phyloP scores from a whole-genome alignment of 1,284 basidiomycete species.

The Ceratobasidium sp. region DNA sequence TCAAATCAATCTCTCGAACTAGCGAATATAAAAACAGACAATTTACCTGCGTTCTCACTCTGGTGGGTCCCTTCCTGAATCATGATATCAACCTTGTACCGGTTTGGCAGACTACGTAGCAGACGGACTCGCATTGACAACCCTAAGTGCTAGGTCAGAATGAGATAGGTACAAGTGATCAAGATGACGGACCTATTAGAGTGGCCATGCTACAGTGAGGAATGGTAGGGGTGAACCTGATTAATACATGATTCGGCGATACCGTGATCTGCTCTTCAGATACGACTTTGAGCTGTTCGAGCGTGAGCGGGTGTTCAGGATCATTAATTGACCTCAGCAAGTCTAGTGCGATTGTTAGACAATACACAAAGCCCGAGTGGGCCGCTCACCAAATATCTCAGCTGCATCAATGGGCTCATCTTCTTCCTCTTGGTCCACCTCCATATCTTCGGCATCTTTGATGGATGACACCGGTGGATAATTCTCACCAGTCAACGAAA shows the following conservation, averaged over 20 bases:
- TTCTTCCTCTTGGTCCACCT: conserved; percentile 51
- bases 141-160: conserved; percentile 64
- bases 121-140: conserved; percentile 93
- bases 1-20: neutral
- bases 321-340: conserved; percentile 94
- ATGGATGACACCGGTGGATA: conserved; percentile 51
- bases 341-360: conserved; percentile 64
- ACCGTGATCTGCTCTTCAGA: conserved; percentile 89
- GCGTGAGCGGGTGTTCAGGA: conserved; percentile 94
- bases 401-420: conserved; percentile 76
- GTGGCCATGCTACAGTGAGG: conserved; percentile 99
- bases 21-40: neutral
- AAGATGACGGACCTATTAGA: conserved; percentile 80
- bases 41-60: conserved; percentile 84
- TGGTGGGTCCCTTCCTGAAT: conserved; percentile 97
- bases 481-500: conserved; percentile 52
- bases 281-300: conserved; percentile 97
- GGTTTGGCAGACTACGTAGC: conserved; percentile 87
- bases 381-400: conserved; percentile 73
- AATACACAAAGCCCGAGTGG: neutral
- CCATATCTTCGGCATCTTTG: conserved; percentile 43
- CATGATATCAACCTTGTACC: conserved; percentile 95
- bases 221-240: conserved; percentile 97
- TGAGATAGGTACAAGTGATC: conserved; percentile 16
- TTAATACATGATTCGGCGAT: conserved; percentile 76